Evolutionary conservation across 1,139 yeast species (phyloP).

Genomic region (Scheffersomyces cryptocercus): DNA sequence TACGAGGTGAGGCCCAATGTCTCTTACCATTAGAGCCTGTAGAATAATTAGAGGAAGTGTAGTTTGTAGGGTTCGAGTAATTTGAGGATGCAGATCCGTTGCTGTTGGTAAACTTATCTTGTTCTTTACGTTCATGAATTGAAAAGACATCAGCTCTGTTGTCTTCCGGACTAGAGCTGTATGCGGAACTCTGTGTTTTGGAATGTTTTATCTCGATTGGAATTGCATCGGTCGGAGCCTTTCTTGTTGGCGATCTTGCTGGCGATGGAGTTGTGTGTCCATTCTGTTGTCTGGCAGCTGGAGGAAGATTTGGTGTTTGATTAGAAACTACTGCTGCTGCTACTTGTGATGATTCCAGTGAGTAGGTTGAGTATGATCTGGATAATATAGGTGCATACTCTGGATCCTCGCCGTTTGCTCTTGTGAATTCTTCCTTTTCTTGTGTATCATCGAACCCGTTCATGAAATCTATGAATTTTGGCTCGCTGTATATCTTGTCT

Average conservation of each 20-base stretch:
- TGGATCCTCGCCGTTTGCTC: conserved; percentile 38
- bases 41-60: conserved; percentile 41
- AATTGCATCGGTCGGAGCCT: conserved; percentile 25
- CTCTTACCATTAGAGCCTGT: conserved; percentile 26
- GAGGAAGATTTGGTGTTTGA: conserved; percentile 5
- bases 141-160: conserved; percentile 37
- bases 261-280: conserved; percentile 22
- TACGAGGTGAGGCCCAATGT: conserved; percentile 58
- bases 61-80: conserved; percentile 29
- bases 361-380: conserved; percentile 33
- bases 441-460: conserved; percentile 31
- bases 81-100: conserved; percentile 22
- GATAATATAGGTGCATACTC: conserved; percentile 35
- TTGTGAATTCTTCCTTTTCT: conserved; percentile 19
- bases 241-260: conserved; percentile 22
- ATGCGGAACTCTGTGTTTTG: conserved; percentile 3
- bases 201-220: conserved; percentile 6
- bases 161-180: conserved; percentile 26
- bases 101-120: conserved; percentile 12
- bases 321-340: background rate
- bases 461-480: conserved; percentile 44
- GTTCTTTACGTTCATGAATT: conserved; percentile 7
- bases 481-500: conserved; percentile 56
- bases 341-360: conserved; percentile 8
- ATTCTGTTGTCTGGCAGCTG: conserved; percentile 3